These are phyloP conservation scores for Globisporangium middletonii DNA, from an alignment of 352 stramenopile species.

Conservation along the genomic window DNA sequence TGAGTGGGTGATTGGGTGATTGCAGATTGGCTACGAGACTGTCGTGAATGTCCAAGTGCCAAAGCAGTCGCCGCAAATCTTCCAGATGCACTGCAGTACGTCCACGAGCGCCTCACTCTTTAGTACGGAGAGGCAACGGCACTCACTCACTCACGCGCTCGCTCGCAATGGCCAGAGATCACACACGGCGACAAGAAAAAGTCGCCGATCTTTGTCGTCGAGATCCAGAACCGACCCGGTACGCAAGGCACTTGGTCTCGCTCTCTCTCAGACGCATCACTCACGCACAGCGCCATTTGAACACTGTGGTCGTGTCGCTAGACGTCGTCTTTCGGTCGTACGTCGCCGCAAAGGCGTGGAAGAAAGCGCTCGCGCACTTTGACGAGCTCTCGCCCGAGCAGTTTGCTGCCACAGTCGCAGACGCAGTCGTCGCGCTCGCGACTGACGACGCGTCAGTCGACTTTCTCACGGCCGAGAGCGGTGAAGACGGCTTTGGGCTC, in stretches of 20 bases:
- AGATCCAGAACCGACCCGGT: constrained; percentile 53
- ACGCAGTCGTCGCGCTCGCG: constrained; percentile 12
- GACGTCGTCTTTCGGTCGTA: constrained; percentile 80
- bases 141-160: background rate
- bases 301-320: constrained; percentile 6
- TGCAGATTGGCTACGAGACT: constrained; percentile 58
- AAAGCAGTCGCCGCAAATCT: constrained; percentile 22
- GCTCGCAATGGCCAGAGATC: constrained; percentile 34
- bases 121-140: background rate
- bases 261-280: too few relatives aligned
- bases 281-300: too few relatives aligned
- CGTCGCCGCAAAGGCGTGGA: constrained; percentile 75
- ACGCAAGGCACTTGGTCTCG: background rate
- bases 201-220: constrained; percentile 70
- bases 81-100: constrained; percentile 52
- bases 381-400: constrained; percentile 48
- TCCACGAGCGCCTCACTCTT: background rate
- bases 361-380: constrained; percentile 74
- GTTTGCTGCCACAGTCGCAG: constrained; percentile 24
- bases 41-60: constrained; percentile 44
- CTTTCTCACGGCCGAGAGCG: constrained; percentile 43
- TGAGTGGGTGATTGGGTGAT: background rate
- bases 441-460: constrained; percentile 15
- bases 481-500: constrained; percentile 79
- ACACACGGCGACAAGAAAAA: constrained; percentile 76